phyloP scores from a whole-genome alignment of 1,284 basidiomycete genomes.

The Ganoderma leucocontextum region DNA sequence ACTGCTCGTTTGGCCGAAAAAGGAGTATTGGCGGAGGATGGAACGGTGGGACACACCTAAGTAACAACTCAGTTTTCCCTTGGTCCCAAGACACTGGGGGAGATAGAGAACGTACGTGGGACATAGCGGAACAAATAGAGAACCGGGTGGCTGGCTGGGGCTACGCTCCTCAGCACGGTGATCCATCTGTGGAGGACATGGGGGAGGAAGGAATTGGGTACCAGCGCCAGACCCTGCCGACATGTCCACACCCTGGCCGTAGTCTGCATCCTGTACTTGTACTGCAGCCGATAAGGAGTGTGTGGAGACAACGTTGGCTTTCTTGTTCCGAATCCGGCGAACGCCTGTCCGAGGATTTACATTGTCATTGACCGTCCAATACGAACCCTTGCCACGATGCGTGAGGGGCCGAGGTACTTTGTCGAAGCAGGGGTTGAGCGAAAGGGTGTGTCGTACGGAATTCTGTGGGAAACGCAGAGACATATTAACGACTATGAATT shows the following conservation, averaged over 20 bases:
- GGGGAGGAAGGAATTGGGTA: constrained; percentile 62
- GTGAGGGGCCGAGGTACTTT: constrained; percentile 90
- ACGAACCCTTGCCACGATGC: constrained; percentile 87
- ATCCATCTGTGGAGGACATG: constrained; percentile 53
- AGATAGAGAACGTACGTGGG: constrained; percentile 52
- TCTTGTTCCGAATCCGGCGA: constrained; percentile 85
- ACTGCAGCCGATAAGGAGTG: constrained; percentile 37
- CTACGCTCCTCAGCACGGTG: constrained; percentile 64
- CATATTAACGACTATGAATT: constrained; percentile 38
- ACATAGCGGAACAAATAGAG: constrained; percentile 63
- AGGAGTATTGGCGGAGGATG: constrained; percentile 67
- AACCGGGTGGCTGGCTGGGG: constrained; percentile 54
- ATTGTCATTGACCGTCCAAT: constrained; percentile 89
- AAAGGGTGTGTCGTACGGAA: constrained; percentile 94
- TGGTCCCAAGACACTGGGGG: background rate
- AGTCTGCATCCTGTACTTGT: constrained; percentile 61
- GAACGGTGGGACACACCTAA: constrained; percentile 75
- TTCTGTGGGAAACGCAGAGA: constrained; percentile 64
- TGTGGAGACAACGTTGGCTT: constrained; percentile 64
- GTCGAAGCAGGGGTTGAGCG: constrained; percentile 92
- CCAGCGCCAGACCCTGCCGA: constrained; percentile 57
- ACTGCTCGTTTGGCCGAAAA: constrained; percentile 66
- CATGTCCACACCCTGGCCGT: constrained; percentile 51
- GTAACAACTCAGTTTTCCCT: background rate
- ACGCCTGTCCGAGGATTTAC: constrained; percentile 87